Conservation (phyloP, 2,329 filamentous ascomycete genomes). For the Allantophomopsis cytisporea region DNA sequence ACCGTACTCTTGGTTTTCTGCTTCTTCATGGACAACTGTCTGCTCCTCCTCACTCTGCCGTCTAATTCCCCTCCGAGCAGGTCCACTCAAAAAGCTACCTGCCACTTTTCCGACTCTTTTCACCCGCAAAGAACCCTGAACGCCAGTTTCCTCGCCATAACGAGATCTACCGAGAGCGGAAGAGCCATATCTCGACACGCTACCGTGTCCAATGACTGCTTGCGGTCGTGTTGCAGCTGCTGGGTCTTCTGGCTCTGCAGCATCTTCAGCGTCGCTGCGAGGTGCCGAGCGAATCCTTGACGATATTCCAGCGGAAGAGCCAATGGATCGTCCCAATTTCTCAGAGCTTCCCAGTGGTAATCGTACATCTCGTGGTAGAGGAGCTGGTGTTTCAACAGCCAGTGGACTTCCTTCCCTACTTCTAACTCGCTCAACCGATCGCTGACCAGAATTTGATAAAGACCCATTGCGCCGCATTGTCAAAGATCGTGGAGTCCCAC, state of each 20-base stretch:
- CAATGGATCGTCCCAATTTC: conserved; percentile 11
- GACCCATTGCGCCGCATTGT: conserved; percentile 13
- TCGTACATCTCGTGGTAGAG: conserved; percentile 13
- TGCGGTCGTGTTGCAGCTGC: conserved; percentile 34
- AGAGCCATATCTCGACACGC: conserved; percentile 33
- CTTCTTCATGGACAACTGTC: conserved; percentile 20
- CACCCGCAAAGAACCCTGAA: conserved; percentile 63
- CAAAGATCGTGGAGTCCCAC: conserved; percentile 15
- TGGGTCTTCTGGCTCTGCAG: conserved; percentile 18
- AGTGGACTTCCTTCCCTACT: conserved; percentile 12
- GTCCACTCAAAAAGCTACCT: conserved; percentile 68
- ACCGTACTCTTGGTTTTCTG: conserved; percentile 10
- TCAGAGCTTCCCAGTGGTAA: conserved; percentile 13
- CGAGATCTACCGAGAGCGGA: conserved; percentile 34
- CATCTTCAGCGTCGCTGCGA: conserved; percentile 9
- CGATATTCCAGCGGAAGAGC: conserved; percentile 14
- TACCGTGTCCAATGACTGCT: conserved; percentile 32
- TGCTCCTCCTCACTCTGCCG: conserved; percentile 34
- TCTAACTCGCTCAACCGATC: conserved; percentile 7
- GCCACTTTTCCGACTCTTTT: conserved; percentile 65
- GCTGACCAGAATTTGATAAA: conserved; percentile 12
- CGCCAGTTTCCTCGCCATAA: conserved; percentile 47
- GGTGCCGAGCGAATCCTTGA: conserved; percentile 10
- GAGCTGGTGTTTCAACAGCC: conserved; percentile 18
- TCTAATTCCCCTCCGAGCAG: conserved; percentile 60